These are phyloP conservation scores for Cytospora mali DNA, from an alignment of 2,329 filamentous ascomycete genomes.

Conservation along the genomic window DNA sequence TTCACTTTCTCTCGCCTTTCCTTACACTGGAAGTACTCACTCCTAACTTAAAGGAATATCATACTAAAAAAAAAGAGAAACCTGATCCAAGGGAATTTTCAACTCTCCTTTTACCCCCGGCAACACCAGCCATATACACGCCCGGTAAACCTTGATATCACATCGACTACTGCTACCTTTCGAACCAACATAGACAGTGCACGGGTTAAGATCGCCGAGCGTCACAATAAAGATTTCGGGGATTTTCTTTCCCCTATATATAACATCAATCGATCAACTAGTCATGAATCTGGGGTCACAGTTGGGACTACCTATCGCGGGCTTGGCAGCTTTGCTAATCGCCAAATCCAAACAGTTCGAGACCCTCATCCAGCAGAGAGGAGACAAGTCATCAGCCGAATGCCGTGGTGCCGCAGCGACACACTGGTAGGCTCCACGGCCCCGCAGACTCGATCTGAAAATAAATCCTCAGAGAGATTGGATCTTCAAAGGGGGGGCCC, in stretches of 20 bases:
- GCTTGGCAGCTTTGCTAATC: background rate
- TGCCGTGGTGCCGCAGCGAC: no score
- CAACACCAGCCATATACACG: no score
- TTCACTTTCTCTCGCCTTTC: background rate
- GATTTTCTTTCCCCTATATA: background rate
- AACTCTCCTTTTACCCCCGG: no score
- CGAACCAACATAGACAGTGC: background rate
- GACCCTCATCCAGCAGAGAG: background rate
- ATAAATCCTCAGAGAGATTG: constrained; percentile 26
- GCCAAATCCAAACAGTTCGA: background rate
- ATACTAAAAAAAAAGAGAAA: no score
- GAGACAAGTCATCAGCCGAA: background rate
- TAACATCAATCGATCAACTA: background rate
- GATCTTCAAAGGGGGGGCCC: constrained; percentile 21
- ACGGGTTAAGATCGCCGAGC: background rate
- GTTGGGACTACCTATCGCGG: background rate
- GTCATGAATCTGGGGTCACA: background rate
- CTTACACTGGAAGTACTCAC: background rate
- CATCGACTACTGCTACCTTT: background rate
- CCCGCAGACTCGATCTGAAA: constrained; percentile 22
- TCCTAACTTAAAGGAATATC: no score
- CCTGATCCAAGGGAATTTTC: no score
- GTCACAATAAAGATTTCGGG: background rate
- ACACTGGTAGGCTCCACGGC: constrained; percentile 16
- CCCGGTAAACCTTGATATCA: background rate